Percentiles rank a stretch among this genome's conserved stretches.
These are phyloP conservation scores for Salvia hispanica DNA, from an alignment of 257 asterid species.

Conservation along the genomic window DNA sequence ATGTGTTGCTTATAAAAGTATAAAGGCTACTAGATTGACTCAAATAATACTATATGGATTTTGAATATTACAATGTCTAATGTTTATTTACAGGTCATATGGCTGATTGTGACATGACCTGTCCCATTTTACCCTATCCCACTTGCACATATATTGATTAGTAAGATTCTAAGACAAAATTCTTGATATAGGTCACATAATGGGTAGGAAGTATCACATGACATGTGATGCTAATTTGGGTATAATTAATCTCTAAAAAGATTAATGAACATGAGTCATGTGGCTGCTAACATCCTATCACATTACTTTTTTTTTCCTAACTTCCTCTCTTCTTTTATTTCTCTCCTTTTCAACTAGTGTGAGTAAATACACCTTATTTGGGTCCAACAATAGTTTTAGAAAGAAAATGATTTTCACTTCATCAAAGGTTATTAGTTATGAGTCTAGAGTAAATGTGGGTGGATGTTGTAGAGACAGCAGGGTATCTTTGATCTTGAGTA, in stretches of 20 bases:
- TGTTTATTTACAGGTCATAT: too few relatives aligned
- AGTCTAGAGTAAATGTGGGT: conserved; percentile 18
- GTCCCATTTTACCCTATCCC: too few relatives aligned
- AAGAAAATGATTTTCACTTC: too few relatives aligned
- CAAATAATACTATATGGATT: neutral
- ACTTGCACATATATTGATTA: too few relatives aligned
- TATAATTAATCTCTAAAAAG: neutral
- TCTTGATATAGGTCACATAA: too few relatives aligned
- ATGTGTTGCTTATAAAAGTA: neutral
- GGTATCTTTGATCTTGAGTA: conserved; percentile 18
- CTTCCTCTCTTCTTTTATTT: neutral
- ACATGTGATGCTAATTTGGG: too few relatives aligned
- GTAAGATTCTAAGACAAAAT: too few relatives aligned
- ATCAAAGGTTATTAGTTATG: too few relatives aligned
- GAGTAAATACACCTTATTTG: too few relatives aligned
- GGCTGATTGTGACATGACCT: too few relatives aligned
- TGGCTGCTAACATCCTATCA: neutral
- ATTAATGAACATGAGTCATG: neutral
- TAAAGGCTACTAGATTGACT: neutral
- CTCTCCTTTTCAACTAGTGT: neutral
- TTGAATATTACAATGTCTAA: neutral
- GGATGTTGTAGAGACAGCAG: conserved; percentile 21
- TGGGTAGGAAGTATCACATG: too few relatives aligned
- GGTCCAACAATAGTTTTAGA: too few relatives aligned
- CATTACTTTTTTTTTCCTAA: neutral